phyloP scores from a whole-genome alignment of 2,329 filamentous ascomycete species.

The Daldinia sp. region DNA sequence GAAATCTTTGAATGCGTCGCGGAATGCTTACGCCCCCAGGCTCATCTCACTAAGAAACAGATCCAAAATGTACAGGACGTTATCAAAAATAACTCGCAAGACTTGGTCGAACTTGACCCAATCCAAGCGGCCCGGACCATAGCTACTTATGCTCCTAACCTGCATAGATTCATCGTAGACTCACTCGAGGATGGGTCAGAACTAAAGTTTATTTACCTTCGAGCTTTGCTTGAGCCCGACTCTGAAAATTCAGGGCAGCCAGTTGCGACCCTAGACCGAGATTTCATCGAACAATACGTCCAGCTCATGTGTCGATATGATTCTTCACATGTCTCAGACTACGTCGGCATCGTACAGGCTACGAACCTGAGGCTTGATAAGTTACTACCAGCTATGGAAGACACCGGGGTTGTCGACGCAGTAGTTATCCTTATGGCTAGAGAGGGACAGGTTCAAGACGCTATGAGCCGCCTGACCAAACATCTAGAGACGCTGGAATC shows the following conservation, averaged over 20 bases:
- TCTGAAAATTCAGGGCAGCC: constrained; percentile 48
- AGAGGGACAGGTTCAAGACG: constrained; percentile 82
- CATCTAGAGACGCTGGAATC: constrained; percentile 84
- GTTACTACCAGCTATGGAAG: constrained; percentile 87
- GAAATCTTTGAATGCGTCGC: constrained; percentile 81
- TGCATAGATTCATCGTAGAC: constrained; percentile 72
- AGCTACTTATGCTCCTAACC: constrained; percentile 65
- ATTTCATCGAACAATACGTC: constrained; percentile 84
- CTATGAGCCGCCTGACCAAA: constrained; percentile 83
- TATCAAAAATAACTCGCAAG: constrained; percentile 69
- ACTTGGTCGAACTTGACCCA: constrained; percentile 74
- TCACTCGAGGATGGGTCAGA: constrained; percentile 67
- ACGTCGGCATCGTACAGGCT: constrained; percentile 77
- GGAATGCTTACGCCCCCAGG: constrained; percentile 73
- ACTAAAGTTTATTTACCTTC: constrained; percentile 78
- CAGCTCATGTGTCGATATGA: constrained; percentile 91
- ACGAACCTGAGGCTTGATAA: constrained; percentile 81
- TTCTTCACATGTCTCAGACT: constrained; percentile 82
- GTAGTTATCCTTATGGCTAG: constrained; percentile 90
- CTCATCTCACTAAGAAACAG: constrained; percentile 73
- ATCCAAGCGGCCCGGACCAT: constrained; percentile 71
- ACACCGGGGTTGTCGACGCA: constrained; percentile 88
- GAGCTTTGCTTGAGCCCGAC: constrained; percentile 74
- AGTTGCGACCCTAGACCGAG: constrained; percentile 55
- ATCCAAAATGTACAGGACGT: constrained; percentile 73